A percentile compares a stretch with the other conserved stretches of the same genome.
Conservation (phyloP, 2,329 filamentous ascomycete genomes). For the Cytospora schulzeri region DNA sequence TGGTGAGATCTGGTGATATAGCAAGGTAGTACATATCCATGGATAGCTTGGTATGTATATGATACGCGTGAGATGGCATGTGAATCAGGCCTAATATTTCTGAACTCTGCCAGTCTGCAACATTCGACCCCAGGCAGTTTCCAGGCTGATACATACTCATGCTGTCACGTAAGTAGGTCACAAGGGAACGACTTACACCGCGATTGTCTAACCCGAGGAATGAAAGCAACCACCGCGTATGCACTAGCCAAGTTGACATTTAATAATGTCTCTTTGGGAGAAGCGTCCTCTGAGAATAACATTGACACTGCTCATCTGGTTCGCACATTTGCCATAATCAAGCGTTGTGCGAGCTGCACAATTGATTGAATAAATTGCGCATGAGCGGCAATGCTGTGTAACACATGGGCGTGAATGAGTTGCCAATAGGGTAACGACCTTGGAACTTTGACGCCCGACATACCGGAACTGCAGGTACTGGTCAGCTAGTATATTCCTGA, state of each 20-base stretch:
- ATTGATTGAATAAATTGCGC: too few relatives aligned
- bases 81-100: too few relatives aligned
- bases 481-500: background rate
- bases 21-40: background rate
- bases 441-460: background rate
- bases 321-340: background rate
- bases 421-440: too few relatives aligned
- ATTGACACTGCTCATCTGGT: background rate
- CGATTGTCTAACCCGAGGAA: conserved; percentile 15
- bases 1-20: conserved; percentile 12
- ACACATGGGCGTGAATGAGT: background rate
- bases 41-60: too few relatives aligned
- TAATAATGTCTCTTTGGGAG: conserved; percentile 4
- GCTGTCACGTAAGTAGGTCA: too few relatives aligned
- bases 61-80: too few relatives aligned
- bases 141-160: too few relatives aligned
- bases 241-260: too few relatives aligned
- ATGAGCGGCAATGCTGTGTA: conserved; percentile 1
- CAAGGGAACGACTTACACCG: conserved; percentile 7
- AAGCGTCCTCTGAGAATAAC: background rate
- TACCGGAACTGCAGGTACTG: too few relatives aligned
- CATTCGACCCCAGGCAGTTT: too few relatives aligned
- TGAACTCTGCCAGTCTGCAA: too few relatives aligned
- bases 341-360: background rate
- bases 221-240: conserved; percentile 9